Evolutionary conservation across 192 early-diverging fungal species (phyloP).

Genomic region (Backusella westeae): DNA sequence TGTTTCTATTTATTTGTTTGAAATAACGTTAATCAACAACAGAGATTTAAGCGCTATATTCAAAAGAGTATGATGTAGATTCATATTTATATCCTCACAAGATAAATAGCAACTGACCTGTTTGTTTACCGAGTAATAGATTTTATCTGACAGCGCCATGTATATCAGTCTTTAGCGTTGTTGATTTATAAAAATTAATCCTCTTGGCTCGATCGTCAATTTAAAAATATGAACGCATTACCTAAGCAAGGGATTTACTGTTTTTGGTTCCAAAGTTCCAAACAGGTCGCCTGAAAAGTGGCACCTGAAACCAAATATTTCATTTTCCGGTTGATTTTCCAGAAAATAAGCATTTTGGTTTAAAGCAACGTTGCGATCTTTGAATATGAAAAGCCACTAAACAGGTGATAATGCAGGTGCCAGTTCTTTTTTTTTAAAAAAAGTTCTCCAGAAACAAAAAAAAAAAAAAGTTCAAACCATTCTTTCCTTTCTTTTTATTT

Average conservation of each 20-base stretch:
- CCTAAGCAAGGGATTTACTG: background rate
- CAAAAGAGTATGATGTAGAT: no score
- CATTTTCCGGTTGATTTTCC: background rate
- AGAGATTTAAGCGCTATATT: no score
- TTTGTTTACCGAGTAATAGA: no score
- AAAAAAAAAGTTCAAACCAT: background rate
- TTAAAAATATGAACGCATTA: background rate
- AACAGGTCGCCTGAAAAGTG: background rate
- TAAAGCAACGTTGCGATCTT: background rate
- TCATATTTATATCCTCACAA: no score
- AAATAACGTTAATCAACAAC: no score
- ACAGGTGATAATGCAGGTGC: background rate
- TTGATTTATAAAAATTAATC: no score
- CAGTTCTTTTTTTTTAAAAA: background rate
- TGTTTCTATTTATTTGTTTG: no score
- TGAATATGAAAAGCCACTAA: background rate
- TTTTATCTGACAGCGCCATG: no score
- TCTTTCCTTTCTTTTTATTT: no score
- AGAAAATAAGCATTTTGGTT: background rate
- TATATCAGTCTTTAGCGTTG: no score
- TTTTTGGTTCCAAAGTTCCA: background rate
- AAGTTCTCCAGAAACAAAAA: background rate
- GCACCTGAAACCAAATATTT: background rate
- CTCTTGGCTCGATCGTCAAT: no score
- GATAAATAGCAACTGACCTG: no score